These are phyloP conservation scores for Hylodesmum podocarpum DNA, from an alignment of 306 rosid genomes.

Conservation along the genomic window DNA sequence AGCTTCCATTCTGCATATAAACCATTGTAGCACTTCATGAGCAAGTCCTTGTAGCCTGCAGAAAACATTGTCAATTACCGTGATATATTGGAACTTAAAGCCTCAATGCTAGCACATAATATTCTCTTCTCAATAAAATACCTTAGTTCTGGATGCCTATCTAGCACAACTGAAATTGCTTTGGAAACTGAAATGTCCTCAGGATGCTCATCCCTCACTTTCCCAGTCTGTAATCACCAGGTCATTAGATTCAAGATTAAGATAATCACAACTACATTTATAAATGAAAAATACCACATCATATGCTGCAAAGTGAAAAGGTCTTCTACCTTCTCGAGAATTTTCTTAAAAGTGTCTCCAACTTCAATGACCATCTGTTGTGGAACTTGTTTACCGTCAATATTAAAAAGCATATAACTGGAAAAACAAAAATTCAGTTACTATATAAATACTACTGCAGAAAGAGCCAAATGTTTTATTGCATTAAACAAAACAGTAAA, in stretches of 20 bases:
- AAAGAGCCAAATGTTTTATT: constrained; percentile 4
- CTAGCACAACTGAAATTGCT: constrained; percentile 65
- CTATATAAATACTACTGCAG: neutral
- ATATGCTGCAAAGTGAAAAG: constrained; percentile 17
- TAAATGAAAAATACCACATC: neutral
- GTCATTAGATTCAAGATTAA: constrained; percentile 21
- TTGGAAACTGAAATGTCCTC: constrained; percentile 63
- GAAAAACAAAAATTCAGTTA: constrained; percentile 28
- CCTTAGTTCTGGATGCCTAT: constrained; percentile 68
- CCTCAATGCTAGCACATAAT: neutral
- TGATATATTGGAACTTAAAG: constrained; percentile 10
- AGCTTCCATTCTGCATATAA: constrained; percentile 79
- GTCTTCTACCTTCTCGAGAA: constrained; percentile 62
- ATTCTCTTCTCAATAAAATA: constrained; percentile 14
- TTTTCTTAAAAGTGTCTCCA: constrained; percentile 68
- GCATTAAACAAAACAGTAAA: neutral
- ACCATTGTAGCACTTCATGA: constrained; percentile 74
- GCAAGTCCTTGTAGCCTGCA: constrained; percentile 72
- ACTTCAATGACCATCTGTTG: constrained; percentile 64
- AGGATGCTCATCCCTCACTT: constrained; percentile 66
- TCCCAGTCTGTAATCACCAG: constrained; percentile 50
- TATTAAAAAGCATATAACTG: constrained; percentile 70
- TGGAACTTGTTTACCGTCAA: constrained; percentile 72
- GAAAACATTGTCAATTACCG: constrained; percentile 7
- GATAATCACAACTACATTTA: neutral